Base-by-base conservation (phyloP, 2,329 filamentous ascomycete genomes). In the Neoarthrinium moseri region DNA sequence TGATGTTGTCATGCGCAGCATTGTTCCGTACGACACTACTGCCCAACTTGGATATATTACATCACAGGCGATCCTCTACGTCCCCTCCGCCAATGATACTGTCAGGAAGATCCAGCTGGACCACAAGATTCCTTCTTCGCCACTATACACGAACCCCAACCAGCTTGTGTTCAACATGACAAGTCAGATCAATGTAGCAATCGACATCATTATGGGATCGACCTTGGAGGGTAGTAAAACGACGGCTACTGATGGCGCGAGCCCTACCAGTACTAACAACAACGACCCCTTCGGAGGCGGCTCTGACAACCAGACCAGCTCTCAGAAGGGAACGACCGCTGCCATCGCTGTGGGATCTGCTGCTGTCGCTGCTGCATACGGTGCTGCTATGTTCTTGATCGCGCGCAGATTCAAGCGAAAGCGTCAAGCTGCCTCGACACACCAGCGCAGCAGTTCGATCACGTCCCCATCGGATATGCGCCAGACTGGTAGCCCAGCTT, bases 371-470 rank as follows among this genome's bases (percentile, higher is more conserved):
- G 87, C 85, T 41, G 84, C 90, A n/a, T 96, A 96, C 56, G 91
- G 91, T 61, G 89, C 87, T 11, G 91, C 89, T 65, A 96, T 96
- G 91, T 92, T 96, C 73, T 84, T 94, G 60, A 83, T 96, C 55
- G 91, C 91, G 40, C 85, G 91, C 51, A 82, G 91, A 49, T 96
- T 96, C 78, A 89, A 91, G 77, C 86, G 87, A 72, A 90, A 87
- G 78, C 86, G 83, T 69, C 81, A 87, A 63, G 74, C 82, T 41
- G n/a, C n/a, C n/a, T n/a, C n/a, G n/a, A n/a, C n/a, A n/a, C 89
- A 95, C 70, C 80, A 84, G 60, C 87, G 90, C 49, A 77, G 85
- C 43, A 89, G 83, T 75, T 95, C 89, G 36, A 71, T 92, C 51
- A 77, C 76, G 39, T 77, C 74, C 53, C 70, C 71, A 2, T 74